A percentile compares a stretch with the other conserved stretches of the same genome.
Conservation (phyloP, 2,329 filamentous ascomycete genomes). For the Aspergillus terreus region DNA sequence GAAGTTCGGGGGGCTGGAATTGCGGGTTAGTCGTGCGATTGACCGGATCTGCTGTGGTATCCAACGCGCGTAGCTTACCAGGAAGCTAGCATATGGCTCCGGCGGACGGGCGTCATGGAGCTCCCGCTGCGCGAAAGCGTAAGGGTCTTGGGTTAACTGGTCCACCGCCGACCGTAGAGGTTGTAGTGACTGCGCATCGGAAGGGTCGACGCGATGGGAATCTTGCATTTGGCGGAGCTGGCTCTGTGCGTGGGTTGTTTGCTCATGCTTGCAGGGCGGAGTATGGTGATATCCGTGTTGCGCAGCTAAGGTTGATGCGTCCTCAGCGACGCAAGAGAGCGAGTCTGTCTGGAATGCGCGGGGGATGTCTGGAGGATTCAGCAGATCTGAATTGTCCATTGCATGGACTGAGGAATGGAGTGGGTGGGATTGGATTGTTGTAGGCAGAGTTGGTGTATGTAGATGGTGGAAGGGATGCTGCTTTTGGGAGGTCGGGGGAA, state of each 20-base stretch:
- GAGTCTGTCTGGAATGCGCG: conserved; percentile 17
- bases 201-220: conserved; percentile 1
- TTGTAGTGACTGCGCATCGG: conserved; percentile 25
- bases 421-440: neutral
- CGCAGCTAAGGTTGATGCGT: conserved; percentile 18
- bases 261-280: conserved; percentile 14
- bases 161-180: conserved; percentile 23
- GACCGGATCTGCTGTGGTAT: neutral
- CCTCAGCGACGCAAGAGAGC: conserved; percentile 21
- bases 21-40: neutral
- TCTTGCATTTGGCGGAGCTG: neutral
- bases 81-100: conserved; percentile 13
- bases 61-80: conserved; percentile 5
- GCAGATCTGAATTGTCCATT: conserved; percentile 24
- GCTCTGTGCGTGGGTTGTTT: conserved; percentile 9
- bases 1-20: conserved; percentile 9
- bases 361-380: conserved; percentile 15
- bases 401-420: neutral
- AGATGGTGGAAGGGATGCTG: conserved; percentile 20
- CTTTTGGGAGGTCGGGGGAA: conserved; percentile 26
- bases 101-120: conserved; percentile 13
- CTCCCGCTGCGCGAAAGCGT: conserved; percentile 11
- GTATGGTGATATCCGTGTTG: conserved; percentile 5
- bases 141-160: conserved; percentile 13
- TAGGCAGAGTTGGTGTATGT: conserved; percentile 2